Base-by-base conservation (phyloP, 306 rosid genomes). In the Dryas alaskensis region DNA sequence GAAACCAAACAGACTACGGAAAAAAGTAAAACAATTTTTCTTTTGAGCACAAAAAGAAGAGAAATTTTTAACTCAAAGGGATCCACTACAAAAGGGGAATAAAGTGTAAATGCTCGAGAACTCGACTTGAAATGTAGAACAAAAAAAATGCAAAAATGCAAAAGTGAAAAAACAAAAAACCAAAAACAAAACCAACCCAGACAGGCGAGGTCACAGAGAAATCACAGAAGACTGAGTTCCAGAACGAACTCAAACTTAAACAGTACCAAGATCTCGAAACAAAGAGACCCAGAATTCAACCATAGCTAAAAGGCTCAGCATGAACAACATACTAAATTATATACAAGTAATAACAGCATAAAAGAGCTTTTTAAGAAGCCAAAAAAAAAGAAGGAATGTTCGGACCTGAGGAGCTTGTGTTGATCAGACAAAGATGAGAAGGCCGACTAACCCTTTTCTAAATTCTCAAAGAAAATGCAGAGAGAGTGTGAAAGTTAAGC, bases 371-470 rank as follows among this genome's bases (percentile, higher is more conserved):
- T 31, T 6, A 69, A 31, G 19, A 57, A 52, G 22, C 42, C n/a
- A 43, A 42, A 46, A 5, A 49, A 59, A 46, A 22, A 17, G 60
- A 25, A 74, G 76, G 73, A 74, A 76, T 57, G 44, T 70, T 76
- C 9, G 49, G 19, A 70, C 90, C 92, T 72, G 68, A 61, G 67
- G 78, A 78, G 74, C 61, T 66, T 72, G 17, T 46, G 79, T 67
- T 76, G 82, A 80, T 86, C 87, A 80, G 86, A 80, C 57, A 40
- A 44, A 48, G 70, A 69, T 77, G 39, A 81, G 81, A 67, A 75
- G 58, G 67, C 48, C 48, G 75, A 52, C 70, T 55, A 67, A 62
- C 55, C 57, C 71, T 50, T 72, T 46, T 57, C 67, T 45, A 69
- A 57, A 69, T 61, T 61, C 65, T 13, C 39, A 70, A 61, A 77